Evolutionary conservation across 2,329 filamentous ascomycete species (phyloP), one percentile per base, ranked within the genome.

Genomic region (Ploettnerulaceae sp.): DNA sequence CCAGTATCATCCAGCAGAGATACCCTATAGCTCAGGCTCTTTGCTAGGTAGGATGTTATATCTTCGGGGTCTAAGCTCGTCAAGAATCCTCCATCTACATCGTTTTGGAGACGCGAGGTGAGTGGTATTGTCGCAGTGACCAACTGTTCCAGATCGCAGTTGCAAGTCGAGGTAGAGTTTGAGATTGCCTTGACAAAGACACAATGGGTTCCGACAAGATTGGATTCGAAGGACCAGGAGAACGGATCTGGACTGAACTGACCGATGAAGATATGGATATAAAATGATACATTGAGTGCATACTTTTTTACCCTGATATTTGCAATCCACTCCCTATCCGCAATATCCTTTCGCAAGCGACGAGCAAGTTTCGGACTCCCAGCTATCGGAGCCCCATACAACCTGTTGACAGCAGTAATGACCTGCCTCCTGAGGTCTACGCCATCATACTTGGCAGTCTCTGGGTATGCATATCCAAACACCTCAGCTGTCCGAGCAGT

Each of bases 201-300:
- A 11, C 42, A 52, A 25, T 64, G 60, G 1, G 58, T 54, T 2
- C 61, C 61, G 7, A 59, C 59, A 0, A 64, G 47, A 26, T 58
- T 60, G 1, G 58, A 49, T 15, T 62, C 58, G 33, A 58, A 57
- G 1, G 55, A 48, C 61, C 61, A 64, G 3, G 40, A 41, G 2
- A 34, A 45, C 3, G 58, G 53, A 15, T 61, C 53, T 1, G 46
- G 17, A 8, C 45, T 47, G 35, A 59, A 57, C 2, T 47, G 21
- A 4, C 81, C 85, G 1, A 89, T 61, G 65, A 89, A 90, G 48
- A 90, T 69, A 60, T 83, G 77, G 15, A 91, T 69, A 44, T 71
- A 72, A 58, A 83, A 87, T 0, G 82, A 78, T 1, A 74, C 76
- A 8, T 74, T 69, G 7, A 85, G 64, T 2, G 78, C 77, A 47